These are phyloP conservation scores for Aurinia saxatilis DNA, from an alignment of 345 rosid species.

Conservation along the genomic window DNA sequence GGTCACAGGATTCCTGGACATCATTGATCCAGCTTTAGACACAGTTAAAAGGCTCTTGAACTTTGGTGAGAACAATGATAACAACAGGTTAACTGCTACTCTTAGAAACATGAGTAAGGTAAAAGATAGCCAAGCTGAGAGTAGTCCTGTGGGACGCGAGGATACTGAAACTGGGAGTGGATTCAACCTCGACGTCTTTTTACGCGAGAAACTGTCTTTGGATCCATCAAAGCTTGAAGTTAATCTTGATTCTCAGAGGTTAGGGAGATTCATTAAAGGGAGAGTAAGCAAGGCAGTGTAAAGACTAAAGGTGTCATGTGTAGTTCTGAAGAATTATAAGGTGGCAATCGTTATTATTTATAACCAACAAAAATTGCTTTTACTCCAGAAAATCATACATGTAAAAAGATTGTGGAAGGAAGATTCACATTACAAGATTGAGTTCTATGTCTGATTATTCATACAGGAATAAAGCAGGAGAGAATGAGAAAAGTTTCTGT, in stretches of 20 bases:
- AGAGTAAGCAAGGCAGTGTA: constrained; percentile 5
- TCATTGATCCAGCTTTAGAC: constrained; percentile 88
- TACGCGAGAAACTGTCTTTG: constrained; percentile 43
- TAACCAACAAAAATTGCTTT: background rate
- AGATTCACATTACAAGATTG: background rate
- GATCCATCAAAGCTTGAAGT: constrained; percentile 53
- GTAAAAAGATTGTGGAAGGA: background rate
- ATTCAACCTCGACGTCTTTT: constrained; percentile 60
- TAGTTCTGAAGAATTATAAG: background rate
- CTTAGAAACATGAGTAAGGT: constrained; percentile 17
- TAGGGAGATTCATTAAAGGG: constrained; percentile 42
- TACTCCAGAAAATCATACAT: background rate
- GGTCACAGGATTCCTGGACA: constrained; percentile 77
- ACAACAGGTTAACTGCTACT: constrained; percentile 27
- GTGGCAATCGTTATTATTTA: background rate
- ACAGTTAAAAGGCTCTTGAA: constrained; percentile 76
- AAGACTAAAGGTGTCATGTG: background rate
- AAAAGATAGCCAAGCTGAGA: constrained; percentile 18
- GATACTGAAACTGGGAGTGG: constrained; percentile 29
- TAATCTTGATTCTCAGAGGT: constrained; percentile 32
- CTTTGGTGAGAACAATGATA: constrained; percentile 44
- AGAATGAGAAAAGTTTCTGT: no score
- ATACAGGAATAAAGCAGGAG: no score
- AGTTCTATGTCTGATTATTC: no score
- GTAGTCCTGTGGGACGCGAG: constrained; percentile 28